Conservation (phyloP, 331 rosid species). For the Stylosanthes scabra region DNA sequence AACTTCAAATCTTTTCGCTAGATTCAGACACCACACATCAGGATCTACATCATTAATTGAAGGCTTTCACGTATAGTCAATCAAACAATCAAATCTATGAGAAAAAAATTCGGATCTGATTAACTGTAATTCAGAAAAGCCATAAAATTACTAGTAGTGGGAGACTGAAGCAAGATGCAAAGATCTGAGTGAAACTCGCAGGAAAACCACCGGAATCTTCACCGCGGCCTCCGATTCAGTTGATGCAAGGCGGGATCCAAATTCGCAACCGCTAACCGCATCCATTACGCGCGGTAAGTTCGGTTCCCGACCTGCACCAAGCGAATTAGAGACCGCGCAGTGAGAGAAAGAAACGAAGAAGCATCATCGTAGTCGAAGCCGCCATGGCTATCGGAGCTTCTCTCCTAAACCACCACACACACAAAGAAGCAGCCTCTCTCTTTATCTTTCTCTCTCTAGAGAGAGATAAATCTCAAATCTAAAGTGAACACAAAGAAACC, state of each 20-base stretch:
- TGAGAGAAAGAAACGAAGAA: constrained; percentile 43
- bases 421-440: not conserved
- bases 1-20: not conserved
- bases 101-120: constrained; percentile 48
- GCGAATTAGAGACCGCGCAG: constrained; percentile 97
- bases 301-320: constrained; percentile 99
- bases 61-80: not conserved
- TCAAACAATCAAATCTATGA: constrained; percentile 7
- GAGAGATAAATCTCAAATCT: not conserved
- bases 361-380: not conserved
- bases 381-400: not conserved
- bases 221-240: constrained; percentile 99
- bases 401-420: constrained; percentile 1
- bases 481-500: not conserved
- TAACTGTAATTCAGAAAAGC: constrained; percentile 6
- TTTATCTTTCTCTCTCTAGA: constrained; percentile 3
- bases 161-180: constrained; percentile 49
- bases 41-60: constrained; percentile 41
- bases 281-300: constrained; percentile 35
- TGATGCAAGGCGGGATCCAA: constrained; percentile 99
- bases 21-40: constrained; percentile 34
- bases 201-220: constrained; percentile 44
- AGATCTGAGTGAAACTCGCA: constrained; percentile 47
- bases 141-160: constrained; percentile 3
- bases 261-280: constrained; percentile 42